Evolutionary conservation across 768 basidiomycete genomes (phyloP), one percentile per base, ranked within the genome.

Genomic region (Sporobolomyces roseus): DNA sequence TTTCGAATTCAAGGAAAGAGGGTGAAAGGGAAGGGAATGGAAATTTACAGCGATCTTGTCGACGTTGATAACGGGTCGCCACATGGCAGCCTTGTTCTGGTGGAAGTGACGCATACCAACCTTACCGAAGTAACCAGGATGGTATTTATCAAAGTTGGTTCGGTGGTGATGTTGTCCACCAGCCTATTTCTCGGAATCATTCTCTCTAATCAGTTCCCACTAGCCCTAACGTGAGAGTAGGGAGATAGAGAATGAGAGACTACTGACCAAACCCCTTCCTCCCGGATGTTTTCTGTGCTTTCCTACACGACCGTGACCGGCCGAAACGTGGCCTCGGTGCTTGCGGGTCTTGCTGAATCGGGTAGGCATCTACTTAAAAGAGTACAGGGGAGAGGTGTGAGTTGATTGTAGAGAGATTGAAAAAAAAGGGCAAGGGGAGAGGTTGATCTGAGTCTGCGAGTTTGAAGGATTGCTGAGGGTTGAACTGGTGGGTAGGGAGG

Each of bases 221-320:
- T n/a, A n/a, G n/a, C 52, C 13, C 52, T 36, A 14, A n/a, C 3
- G 38, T 13, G 38, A 58, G n/a, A 41, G 29, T 27, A 41, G 17
- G 21, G 41, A 58, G 29, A 45, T n/a, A 27, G 33, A 27, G 13
- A 61, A 30, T 4, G 43, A 52, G n/a, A 41, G 38, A 38, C 46
- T 7, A 43, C 72, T 32, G 63, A 80, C 81, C 79, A 98, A 90
- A 96, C 96, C 96, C 82, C 96, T 91, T 90, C 96, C 96, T 84
- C 96, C 96, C 64, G 96, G 96, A 80, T 97, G 94, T 82, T 74
- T 98, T 81, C 96, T 90, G 87, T 99, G 96, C 87, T 98, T 98
- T 76, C 96, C 96, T 79, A 99, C 91, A 89, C 96, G 94, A 81
- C 96, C 96, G 82, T 98, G 89, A 83, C 96, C 96, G 79, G 93